Evolutionary conservation across 495 filamentous ascomycete genomes (phyloP), one percentile per base, ranked within the genome.

Genomic region (Niebla homalea): DNA sequence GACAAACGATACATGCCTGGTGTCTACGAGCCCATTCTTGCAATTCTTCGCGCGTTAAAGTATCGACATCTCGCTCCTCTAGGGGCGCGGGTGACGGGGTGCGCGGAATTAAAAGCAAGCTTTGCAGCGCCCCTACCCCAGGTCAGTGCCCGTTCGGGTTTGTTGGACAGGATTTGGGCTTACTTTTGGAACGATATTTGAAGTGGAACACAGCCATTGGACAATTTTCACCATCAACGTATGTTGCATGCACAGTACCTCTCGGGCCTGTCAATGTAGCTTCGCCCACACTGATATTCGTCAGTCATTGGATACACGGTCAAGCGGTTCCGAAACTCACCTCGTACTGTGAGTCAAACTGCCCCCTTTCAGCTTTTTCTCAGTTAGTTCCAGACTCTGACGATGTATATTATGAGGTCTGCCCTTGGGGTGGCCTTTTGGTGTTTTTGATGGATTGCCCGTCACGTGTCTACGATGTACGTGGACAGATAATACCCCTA

Each of bases 151-250:
- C 7, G 15, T 41, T 25, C 3, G 15, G 23, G 6, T 11, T 8
- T 16, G 11, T 22, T 4, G 5, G 21, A 35, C n/a, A 12, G 6
- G 4, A 35, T 12, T 4, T 16, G 5, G 1, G 15, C 51, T 23
- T n/a, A 49, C 51, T 42, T 15, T 20, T 41, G 2, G 51, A 54
- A 18, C 51, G 26, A 46, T 54, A 54, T 6, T 54, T 54, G 32
- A 45, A 49, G 3, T 32, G 26, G 21, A 49, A 49, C 5, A 43
- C 38, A 16, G 39, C 26, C 8, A 49, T 16, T 15, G 51, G 51
- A 6, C 22, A 22, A 6, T 35, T 14, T 32, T 51, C 21, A n/a
- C 14, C 14, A 12, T 38, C 29, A 4, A 46, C 1, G 20, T 3
- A 10, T 23, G 15, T 25, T 5, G 35, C 14, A 41, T 18, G 21